Conservation (phyloP, 1,284 basidiomycete species). For the Pseudozyma thailandica region DNA sequence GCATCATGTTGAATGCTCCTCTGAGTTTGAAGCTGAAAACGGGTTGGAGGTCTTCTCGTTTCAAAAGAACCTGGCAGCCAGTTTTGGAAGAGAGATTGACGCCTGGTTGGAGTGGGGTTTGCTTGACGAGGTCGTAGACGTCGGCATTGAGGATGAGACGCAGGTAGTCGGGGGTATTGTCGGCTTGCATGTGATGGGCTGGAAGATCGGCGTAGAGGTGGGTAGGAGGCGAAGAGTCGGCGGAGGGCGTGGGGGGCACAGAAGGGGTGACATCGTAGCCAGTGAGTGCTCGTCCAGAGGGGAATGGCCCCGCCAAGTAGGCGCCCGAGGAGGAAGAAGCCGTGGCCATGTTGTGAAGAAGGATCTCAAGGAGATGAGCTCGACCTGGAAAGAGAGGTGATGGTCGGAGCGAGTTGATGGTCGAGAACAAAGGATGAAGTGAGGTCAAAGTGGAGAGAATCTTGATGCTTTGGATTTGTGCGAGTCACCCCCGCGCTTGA, state of each 20-base stretch:
- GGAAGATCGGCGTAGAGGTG: slow-evolving; percentile 76
- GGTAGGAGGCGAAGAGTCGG: slow-evolving; percentile 21
- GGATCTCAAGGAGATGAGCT: background rate
- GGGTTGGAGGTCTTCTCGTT: slow-evolving; percentile 93
- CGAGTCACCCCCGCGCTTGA: background rate
- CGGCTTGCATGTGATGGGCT: slow-evolving; percentile 76
- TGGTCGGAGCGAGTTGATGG: background rate
- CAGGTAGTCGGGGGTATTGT: slow-evolving; percentile 89
- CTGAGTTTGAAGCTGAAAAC: slow-evolving; percentile 96
- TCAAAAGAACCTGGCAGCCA: slow-evolving; percentile 93
- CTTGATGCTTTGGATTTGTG: too few species aligned
- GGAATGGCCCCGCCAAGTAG: slow-evolving; percentile 46
- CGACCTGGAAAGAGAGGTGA: background rate
- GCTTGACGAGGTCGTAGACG: slow-evolving; percentile 91
- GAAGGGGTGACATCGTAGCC: slow-evolving; percentile 30
- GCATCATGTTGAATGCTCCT: slow-evolving; percentile 99
- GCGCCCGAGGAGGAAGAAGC: slow-evolving; percentile 22
- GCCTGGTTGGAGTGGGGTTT: slow-evolving; percentile 89
- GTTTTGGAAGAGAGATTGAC: slow-evolving; percentile 85
- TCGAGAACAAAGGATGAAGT: background rate
- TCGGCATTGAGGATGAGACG: slow-evolving; percentile 90
- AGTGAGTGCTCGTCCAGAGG: slow-evolving; percentile 41
- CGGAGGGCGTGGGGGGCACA: slow-evolving; percentile 31
- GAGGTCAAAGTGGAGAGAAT: background rate
- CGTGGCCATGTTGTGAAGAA: slow-evolving; percentile 13